Percentiles rank a stretch among this genome's conserved stretches.
These are phyloP conservation scores for Hygrophorus pudorinus DNA, from an alignment of 768 basidiomycete species.

Conservation along the genomic window DNA sequence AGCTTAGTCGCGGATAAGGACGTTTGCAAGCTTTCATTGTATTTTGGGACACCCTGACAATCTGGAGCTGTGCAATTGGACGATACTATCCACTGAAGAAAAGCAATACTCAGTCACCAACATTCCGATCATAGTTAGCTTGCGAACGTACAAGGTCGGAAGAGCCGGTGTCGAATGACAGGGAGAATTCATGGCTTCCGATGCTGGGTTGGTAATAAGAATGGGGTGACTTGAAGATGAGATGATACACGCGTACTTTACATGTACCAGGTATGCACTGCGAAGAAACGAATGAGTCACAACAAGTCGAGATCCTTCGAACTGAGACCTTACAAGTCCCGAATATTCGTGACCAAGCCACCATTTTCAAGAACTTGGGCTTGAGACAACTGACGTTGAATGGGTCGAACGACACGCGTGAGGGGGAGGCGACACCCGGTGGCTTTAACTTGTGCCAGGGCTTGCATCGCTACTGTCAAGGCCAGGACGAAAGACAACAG, in stretches of 20 bases:
- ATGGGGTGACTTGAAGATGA: background rate
- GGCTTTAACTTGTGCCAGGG: background rate
- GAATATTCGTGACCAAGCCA: conserved; percentile 19
- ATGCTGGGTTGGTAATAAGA: conserved; percentile 31
- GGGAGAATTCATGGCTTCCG: background rate
- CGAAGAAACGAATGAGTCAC: background rate
- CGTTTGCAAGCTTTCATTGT: conserved; percentile 21
- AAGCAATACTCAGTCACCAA: background rate
- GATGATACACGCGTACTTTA: conserved; percentile 8
- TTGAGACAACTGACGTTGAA: conserved; percentile 1
- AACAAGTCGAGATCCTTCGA: background rate
- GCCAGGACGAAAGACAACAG: background rate
- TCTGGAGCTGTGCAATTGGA: conserved; percentile 33
- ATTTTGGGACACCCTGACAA: conserved; percentile 34
- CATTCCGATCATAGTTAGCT: background rate
- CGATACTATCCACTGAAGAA: conserved; percentile 39
- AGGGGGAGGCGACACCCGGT: background rate
- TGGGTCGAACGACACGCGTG: conserved; percentile 5
- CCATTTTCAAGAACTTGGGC: conserved; percentile 12
- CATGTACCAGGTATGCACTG: conserved; percentile 13
- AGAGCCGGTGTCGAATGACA: conserved; percentile 1
- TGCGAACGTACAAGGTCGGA: conserved; percentile 1
- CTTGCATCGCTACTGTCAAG: background rate
- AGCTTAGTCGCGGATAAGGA: conserved; percentile 21
- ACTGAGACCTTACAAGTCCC: conserved; percentile 22